Evolutionary conservation across 2,329 filamentous ascomycete species (phyloP).

Genomic region (Neonectria ditissima): DNA sequence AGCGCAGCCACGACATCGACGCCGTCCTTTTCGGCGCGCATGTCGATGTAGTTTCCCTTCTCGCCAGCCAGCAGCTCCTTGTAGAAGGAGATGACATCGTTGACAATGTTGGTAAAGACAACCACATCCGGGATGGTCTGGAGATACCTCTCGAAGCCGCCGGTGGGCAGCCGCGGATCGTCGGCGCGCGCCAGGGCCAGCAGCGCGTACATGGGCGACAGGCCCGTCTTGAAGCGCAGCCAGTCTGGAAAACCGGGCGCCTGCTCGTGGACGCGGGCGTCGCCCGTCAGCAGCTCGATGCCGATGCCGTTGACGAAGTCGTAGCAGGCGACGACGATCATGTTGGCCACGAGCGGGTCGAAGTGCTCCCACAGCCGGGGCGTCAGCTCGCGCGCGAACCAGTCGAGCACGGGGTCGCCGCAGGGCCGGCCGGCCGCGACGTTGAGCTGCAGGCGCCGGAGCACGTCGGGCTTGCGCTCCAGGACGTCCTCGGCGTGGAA

Average conservation of each 20-base stretch:
- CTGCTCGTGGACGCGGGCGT: conserved; percentile 2
- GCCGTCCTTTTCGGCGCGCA: conserved; percentile 21
- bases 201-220: conserved; percentile 28
- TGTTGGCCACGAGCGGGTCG: conserved; percentile 20
- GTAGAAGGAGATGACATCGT: conserved; percentile 29
- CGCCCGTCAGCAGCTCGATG: conserved; percentile 24
- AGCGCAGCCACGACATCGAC: conserved; percentile 13
- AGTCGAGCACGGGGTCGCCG: conserved; percentile 21
- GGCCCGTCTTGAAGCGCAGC: conserved; percentile 26
- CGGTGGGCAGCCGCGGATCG: conserved; percentile 12
- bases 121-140: conserved; percentile 25
- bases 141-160: conserved; percentile 15
- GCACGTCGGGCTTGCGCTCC: conserved; percentile 8
- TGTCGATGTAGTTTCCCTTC: conserved; percentile 26
- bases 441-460: conserved; percentile 16
- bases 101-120: conserved; percentile 27
- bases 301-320: conserved; percentile 39
- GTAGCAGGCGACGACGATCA: conserved; percentile 33
- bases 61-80: conserved; percentile 24
- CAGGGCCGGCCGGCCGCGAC: conserved; percentile 7
- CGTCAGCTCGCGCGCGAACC: conserved; percentile 18
- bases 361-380: conserved; percentile 14
- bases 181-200: conserved; percentile 15
- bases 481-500: conserved; percentile 25
- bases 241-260: conserved; percentile 23